A percentile compares a stretch with the other conserved stretches of the same genome.
phyloP scores from a whole-genome alignment of 2,329 filamentous ascomycete species.

The Epichloe brachyelytri region DNA sequence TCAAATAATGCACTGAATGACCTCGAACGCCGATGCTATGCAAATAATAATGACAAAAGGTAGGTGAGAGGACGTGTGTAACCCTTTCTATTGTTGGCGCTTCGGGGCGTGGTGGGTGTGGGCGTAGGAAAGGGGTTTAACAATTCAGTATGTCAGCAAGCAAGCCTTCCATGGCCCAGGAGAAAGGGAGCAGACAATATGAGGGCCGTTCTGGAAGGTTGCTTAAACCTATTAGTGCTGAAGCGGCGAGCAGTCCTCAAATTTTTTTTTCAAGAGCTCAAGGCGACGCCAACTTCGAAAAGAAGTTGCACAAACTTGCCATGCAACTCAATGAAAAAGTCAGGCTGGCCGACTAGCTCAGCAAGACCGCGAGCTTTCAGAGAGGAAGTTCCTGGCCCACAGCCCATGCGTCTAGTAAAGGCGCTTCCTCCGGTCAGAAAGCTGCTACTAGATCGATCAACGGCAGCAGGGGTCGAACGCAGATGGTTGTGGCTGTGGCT shows the following conservation, averaged over 20 bases:
- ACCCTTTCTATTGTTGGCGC: neutral
- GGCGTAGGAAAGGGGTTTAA: no score
- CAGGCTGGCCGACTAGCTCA: conserved; percentile 52
- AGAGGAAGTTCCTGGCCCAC: conserved; percentile 40
- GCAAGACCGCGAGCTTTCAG: conserved; percentile 48
- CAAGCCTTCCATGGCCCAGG: no score
- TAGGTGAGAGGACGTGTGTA: neutral
- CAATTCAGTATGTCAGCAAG: no score
- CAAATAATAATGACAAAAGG: neutral
- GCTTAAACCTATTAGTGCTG: no score
- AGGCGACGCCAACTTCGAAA: conserved; percentile 42
- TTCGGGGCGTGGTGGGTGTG: no score
- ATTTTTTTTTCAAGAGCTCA: conserved; percentile 28
- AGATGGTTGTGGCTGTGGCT: conserved; percentile 14
- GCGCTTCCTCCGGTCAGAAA: conserved; percentile 44
- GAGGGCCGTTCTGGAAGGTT: no score
- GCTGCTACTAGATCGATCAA: conserved; percentile 35
- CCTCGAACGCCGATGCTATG: conserved; percentile 5
- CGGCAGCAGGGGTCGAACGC: conserved; percentile 19
- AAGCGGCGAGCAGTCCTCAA: neutral
- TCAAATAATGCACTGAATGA: neutral
- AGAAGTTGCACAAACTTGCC: conserved; percentile 49
- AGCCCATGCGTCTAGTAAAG: conserved; percentile 45
- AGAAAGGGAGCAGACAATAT: no score
- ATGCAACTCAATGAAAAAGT: conserved; percentile 57